These are phyloP conservation scores for Coemansia aciculifera DNA, from an alignment of 192 early-diverging fungal genomes.

Conservation along the genomic window DNA sequence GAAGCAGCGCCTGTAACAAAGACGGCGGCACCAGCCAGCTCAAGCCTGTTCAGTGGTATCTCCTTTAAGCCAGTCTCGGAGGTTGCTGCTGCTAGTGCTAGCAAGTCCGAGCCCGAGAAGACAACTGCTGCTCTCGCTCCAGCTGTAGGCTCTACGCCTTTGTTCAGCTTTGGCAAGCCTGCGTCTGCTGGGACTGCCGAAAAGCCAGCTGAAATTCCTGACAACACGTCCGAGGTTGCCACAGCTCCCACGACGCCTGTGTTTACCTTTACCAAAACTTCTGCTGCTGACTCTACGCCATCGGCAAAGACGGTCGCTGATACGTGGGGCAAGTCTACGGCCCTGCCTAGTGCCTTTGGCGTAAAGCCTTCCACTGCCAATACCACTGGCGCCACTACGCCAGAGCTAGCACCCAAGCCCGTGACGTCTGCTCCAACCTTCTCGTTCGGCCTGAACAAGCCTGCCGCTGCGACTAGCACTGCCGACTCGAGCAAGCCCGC, in stretches of 20 bases:
- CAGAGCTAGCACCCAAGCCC: slow-evolving; percentile 10
- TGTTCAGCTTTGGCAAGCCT: slow-evolving; percentile 26
- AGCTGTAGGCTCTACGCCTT: neutral
- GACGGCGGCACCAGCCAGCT: neutral
- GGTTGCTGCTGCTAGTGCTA: neutral
- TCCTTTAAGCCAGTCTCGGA: slow-evolving; percentile 1
- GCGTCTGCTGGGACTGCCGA: neutral
- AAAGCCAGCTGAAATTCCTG: slow-evolving; percentile 6
- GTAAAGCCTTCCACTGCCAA: slow-evolving; percentile 15
- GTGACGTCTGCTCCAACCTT: slow-evolving; percentile 3
- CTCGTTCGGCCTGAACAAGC: slow-evolving; percentile 21
- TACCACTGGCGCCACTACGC: slow-evolving; percentile 6
- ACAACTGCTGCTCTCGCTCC: neutral
- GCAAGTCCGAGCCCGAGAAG: neutral
- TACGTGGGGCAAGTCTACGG: slow-evolving; percentile 10
- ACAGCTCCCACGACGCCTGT: slow-evolving; percentile 13
- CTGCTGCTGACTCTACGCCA: slow-evolving; percentile 1
- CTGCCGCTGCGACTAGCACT: neutral
- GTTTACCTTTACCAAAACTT: slow-evolving; percentile 23
- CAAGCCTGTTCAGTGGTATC: slow-evolving; percentile 10
- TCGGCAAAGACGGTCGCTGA: slow-evolving; percentile 3
- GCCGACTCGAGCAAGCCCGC: slow-evolving; percentile 11
- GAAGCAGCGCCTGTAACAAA: neutral
- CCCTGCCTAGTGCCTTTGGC: neutral
- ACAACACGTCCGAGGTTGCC: slow-evolving; percentile 8